Evolutionary conservation across 345 rosid species (phyloP).

Genomic region (Syzygium aqueum): DNA sequence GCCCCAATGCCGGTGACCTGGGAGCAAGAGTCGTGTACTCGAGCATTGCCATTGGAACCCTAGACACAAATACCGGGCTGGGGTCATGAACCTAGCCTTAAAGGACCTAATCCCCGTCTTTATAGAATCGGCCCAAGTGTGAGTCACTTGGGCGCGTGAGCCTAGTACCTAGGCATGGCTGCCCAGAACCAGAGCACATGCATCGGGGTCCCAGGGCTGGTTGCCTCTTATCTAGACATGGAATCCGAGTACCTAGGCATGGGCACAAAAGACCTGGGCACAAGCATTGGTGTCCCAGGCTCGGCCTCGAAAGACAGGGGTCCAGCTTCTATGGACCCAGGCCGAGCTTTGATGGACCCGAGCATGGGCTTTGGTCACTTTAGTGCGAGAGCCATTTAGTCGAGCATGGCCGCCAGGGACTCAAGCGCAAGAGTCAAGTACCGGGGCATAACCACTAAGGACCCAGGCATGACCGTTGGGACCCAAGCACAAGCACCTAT

Average conservation of each 20-base stretch:
- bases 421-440: not conserved
- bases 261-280: not conserved
- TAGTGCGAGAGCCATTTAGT: not conserved
- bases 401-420: rapidly evolving
- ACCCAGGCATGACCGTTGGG: not conserved
- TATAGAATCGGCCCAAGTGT: not conserved
- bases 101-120: no score
- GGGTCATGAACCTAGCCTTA: no score
- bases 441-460: not conserved
- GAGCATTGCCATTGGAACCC: no score
- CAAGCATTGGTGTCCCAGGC: rapidly evolving
- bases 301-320: rapidly evolving
- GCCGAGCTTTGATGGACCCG: not conserved
- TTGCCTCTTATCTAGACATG: rapidly evolving
- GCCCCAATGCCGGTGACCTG: no score
- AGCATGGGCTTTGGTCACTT: not conserved
- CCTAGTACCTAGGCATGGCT: not conserved
- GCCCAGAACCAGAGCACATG: not conserved
- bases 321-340: not conserved
- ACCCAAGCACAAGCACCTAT: not conserved
- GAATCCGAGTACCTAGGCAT: rapidly evolving
- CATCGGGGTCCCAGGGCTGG: not conserved
- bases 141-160: rapidly evolving
- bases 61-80: no score
- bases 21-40: no score